These are phyloP conservation scores for Lathyrus aphaca DNA, from an alignment of 306 rosid species.

Conservation along the genomic window DNA sequence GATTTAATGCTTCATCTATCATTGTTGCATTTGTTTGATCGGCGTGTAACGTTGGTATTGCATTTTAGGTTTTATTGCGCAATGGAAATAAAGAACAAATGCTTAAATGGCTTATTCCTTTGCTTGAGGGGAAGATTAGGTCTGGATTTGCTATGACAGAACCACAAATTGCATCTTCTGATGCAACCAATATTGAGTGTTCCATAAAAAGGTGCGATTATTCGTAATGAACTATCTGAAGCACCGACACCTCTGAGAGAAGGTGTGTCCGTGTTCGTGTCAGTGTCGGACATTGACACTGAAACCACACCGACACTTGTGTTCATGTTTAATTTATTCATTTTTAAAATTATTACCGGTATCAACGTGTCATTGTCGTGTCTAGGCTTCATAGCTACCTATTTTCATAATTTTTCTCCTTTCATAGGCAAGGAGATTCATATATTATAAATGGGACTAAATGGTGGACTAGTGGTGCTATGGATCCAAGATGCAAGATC, in stretches of 20 bases:
- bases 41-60: constrained; percentile 37
- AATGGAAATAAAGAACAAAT: constrained; percentile 81
- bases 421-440: constrained; percentile 76
- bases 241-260: no score
- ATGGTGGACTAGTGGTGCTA: constrained; percentile 99
- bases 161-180: constrained; percentile 91
- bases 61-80: constrained; percentile 80
- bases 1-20: constrained; percentile 15
- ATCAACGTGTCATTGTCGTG: no score
- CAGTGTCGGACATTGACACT: no score
- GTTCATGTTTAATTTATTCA: no score
- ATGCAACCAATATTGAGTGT: constrained; percentile 90
- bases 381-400: no score
- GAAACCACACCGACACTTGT: no score
- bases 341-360: no score
- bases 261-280: no score
- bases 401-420: constrained; percentile 5
- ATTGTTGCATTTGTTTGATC: constrained; percentile 28
- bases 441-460: constrained; percentile 84
- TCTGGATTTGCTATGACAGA: constrained; percentile 98
- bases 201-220: constrained; percentile 73
- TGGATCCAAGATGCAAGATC: constrained; percentile 96
- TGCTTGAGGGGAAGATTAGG: constrained; percentile 90
- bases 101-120: constrained; percentile 86
- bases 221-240: neutral